These are phyloP conservation scores for Blastomyces percursus DNA, from an alignment of 2,329 filamentous ascomycete genomes.

Conservation along the genomic window DNA sequence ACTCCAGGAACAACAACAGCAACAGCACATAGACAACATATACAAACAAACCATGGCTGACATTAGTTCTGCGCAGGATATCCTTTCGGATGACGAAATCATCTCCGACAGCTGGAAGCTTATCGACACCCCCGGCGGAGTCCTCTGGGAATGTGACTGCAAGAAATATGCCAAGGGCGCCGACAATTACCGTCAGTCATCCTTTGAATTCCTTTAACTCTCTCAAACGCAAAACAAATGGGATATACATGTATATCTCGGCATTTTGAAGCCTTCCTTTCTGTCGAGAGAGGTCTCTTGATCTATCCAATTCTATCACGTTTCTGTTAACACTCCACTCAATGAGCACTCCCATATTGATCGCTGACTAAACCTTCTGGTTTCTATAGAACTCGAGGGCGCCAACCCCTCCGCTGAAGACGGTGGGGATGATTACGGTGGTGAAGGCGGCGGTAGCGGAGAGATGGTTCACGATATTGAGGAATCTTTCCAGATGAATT, in stretches of 20 bases:
- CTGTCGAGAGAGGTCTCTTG: background rate
- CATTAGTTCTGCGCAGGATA: constrained; percentile 51
- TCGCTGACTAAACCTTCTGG: background rate
- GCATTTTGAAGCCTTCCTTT: background rate
- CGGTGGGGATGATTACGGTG: constrained; percentile 57
- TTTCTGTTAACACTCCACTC: background rate
- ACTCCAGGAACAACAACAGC: background rate
- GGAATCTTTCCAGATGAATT: constrained; percentile 78
- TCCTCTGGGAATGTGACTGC: constrained; percentile 86
- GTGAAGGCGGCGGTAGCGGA: constrained; percentile 41
- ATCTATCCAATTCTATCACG: background rate
- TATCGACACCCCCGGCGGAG: constrained; percentile 59
- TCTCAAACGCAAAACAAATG: background rate
- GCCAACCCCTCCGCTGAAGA: constrained; percentile 98
- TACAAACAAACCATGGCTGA: background rate
- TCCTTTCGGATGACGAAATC: constrained; percentile 84
- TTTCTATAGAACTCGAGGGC: constrained; percentile 43
- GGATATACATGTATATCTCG: background rate
- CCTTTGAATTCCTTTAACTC: background rate
- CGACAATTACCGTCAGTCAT: constrained; percentile 57
- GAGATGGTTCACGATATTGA: constrained; percentile 80
- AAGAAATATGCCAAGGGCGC: constrained; percentile 72
- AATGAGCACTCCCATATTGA: background rate
- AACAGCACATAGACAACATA: background rate
- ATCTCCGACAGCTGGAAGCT: constrained; percentile 89